Evolutionary conservation across 345 rosid species (phyloP), one percentile per base, ranked within the genome.

Genomic region (Rubroshorea leprosula): DNA sequence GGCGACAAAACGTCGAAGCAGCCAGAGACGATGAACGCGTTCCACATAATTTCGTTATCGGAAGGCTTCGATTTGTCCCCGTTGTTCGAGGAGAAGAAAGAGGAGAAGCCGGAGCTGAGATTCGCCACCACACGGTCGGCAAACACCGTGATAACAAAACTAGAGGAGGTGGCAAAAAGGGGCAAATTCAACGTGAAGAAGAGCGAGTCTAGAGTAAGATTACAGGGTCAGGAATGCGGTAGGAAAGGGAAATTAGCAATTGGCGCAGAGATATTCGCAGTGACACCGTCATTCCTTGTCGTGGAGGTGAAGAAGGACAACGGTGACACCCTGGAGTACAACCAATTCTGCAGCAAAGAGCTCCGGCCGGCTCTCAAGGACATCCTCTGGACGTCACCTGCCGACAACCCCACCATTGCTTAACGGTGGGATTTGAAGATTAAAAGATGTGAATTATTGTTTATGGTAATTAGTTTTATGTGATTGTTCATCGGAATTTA

Each of bases 291-390:
- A 41, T 80, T 86, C 7, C 23, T 84, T 44, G 82, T 89, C 29
- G 96, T 92, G 73, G 93, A 89, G 69, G 96, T 89, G 76, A 92
- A 81, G 80, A 86, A 92, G 69, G 93, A 89, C 58, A 75, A 78
- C 3, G 96, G 98, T 1, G 98, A 92, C 15, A 89, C 98, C 0
- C 62, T 89, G 12, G 98, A 92, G 72, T 92, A 86, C 49, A 89
- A 92, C 47, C 86, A 81, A 71, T 92, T 92, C 76, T 92, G 96
- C 69, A 81, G 73, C 61, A 73, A 88, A 51, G 87, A 86, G 64
- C 82, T 89, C 23, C 78, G 95, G 72, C 98, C 98, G 61, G 93
- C 95, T 29, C 87, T 92, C 2, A 88, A 88, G 46, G 96, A 89
- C 76, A 86, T 92, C 12, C 65, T 89, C 20, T 89, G 98, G 96